Evolutionary conservation across 2,329 filamentous ascomycete species (phyloP), one percentile per base, ranked within the genome.

Genomic region (Pseudopyrenochaeta lycopersici): DNA sequence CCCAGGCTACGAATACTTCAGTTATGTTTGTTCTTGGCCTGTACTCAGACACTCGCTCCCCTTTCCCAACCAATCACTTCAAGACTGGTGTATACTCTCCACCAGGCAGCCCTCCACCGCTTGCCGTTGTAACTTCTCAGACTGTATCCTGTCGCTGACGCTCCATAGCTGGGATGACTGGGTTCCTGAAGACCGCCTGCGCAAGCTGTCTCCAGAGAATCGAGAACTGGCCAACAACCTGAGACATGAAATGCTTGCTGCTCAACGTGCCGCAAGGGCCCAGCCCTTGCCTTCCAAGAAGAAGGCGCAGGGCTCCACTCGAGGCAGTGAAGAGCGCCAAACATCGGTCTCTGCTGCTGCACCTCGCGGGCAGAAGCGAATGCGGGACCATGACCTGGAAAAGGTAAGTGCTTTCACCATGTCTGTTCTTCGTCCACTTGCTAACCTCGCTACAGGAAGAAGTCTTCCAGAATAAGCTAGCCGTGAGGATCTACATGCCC

Each of bases 141-240:
- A 7, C 15, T 14, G 7, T 20, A 29, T n/a, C 23, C 31, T 41
- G n/a, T 21, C 27, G 9, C 6, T 74, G 38, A 73, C 58, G 9
- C 11, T 23, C 30, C 23, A 30, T 70, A 90, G 88, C 58, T 99
- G 95, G 95, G 95, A 99, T 80, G 95, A 99, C 80, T 98, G 94
- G 94, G 95, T 98, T 39, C 87, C 91, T 18, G 88, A 92, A 77
- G 94, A 98, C 75, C 91, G 95, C 63, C 89, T 99, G 56, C 89
- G 93, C 72, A 97, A 97, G 79, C 90, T 94, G 74, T 97, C 89
- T 46, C 92, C 96, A 51, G 95, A 98, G 78, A 97, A 98, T 79
- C 91, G 91, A 72, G 92, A 96, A 73, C 85, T 99, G 32, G 92
- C 94, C 18, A 82, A 82, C 49, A 88, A 90, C 75, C 82, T 93